Base-by-base conservation (phyloP, 2,329 filamentous ascomycete species). In the Coniochaeta prunicola region DNA sequence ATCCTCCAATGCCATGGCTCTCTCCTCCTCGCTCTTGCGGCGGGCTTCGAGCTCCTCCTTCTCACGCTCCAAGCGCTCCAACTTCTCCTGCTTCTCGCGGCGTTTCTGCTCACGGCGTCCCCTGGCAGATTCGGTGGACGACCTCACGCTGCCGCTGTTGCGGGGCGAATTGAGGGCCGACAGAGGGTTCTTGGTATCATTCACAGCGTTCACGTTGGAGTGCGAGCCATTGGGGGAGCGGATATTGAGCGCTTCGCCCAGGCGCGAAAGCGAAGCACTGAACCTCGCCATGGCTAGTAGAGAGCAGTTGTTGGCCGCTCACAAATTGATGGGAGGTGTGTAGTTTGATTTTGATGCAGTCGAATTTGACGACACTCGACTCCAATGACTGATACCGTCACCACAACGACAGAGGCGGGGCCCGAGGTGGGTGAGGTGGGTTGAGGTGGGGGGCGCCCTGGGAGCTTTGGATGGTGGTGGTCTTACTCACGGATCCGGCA, bases 1-100 rank as follows among this genome's bases (percentile, higher is more conserved):
- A 4, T 65, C 65, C 56, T 73, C 70, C 30, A 61, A 50, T 15
- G 64, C 61, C 50, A 64, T 65, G 10, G 66, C 68, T 7, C 59
- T 60, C 48, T 72, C 67, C 59, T 76, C 74, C 17, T 74, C 69
- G 8, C 72, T 66, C 24, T 65, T 67, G 26, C 71, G 72, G 48
- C 71, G 70, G 55, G 65, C 64, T 21, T 67, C 65, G 7, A 70
- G 60, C 15, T 69, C 64, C 26, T 71, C 68, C 36, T 71, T 64
- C 38, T 73, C 68, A 24, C 70, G 68, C 13, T 70, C 67, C 15
- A 28, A 21, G 33, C 54, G 54, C 34, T 69, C 69, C 30, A 69
- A 62, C 59, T 73, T 71, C 60, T 71, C 68, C 9, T 65, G 67
- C 58, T 70, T 68, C 33, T 70, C 66, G 50, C 73, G 56, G 1